Evolutionary conservation across 78 protist genomes (phyloP).

Genomic region (Dictyostelium capitatum): DNA sequence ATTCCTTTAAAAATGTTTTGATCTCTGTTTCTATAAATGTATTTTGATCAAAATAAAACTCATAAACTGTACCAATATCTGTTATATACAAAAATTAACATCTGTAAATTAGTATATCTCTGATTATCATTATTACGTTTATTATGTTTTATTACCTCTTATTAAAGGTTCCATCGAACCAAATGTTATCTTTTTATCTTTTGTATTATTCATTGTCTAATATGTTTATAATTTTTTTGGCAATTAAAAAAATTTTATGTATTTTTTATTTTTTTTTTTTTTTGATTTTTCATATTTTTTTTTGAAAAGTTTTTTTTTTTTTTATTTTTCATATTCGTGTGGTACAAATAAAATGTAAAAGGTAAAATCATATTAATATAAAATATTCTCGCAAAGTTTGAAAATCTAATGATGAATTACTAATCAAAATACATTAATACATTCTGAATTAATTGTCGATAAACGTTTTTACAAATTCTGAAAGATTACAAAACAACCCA

Average conservation of each 20-base stretch:
- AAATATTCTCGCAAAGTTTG: not conserved
- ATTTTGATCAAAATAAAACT: conserved; percentile 65
- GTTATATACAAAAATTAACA: not conserved
- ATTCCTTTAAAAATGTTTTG: conserved; percentile 51
- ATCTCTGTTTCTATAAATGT: conserved; percentile 49
- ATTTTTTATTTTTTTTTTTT: not conserved
- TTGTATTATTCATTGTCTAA: not conserved
- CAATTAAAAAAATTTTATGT: too few species aligned
- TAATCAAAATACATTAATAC: conserved; percentile 8
- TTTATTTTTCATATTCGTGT: not conserved
- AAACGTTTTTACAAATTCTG: too few species aligned
- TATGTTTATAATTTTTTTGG: not conserved
- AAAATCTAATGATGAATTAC: not conserved
- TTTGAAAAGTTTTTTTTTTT: not conserved
- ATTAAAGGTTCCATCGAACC: conserved; percentile 32
- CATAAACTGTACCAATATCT: conserved; percentile 61
- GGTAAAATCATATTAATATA: not conserved
- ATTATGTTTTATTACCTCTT: not conserved
- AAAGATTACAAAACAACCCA: too few species aligned
- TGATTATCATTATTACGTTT: not conserved
- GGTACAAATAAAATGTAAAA: not conserved
- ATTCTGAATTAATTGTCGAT: not conserved
- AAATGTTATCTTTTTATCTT: conserved; percentile 25
- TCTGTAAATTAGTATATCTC: too few species aligned
- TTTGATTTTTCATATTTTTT: not conserved